These are phyloP conservation scores for Coemansia pectinata DNA, from an alignment of 192 early-diverging fungal genomes.

Conservation along the genomic window DNA sequence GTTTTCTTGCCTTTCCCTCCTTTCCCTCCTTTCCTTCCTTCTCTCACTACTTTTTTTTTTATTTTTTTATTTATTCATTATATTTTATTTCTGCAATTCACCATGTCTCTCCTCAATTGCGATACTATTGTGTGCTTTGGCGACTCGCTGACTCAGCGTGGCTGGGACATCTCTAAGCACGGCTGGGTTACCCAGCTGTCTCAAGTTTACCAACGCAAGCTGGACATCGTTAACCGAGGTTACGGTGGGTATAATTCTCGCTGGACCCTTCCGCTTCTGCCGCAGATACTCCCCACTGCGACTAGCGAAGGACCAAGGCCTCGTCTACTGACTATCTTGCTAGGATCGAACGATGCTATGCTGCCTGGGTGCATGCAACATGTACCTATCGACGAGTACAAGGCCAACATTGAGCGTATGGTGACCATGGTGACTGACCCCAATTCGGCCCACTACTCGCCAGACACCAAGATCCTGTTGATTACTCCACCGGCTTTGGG, in stretches of 20 bases:
- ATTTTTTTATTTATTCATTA: no score
- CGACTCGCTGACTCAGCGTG: slow-evolving; percentile 47
- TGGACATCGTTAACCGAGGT: slow-evolving; percentile 46
- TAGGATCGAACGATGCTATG: slow-evolving; percentile 47
- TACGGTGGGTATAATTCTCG: slow-evolving; percentile 41
- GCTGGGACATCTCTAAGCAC: slow-evolving; percentile 29
- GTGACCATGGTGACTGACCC: slow-evolving; percentile 1
- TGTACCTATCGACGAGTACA: slow-evolving; percentile 41
- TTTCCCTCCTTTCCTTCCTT: background rate
- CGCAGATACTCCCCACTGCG: slow-evolving; percentile 10
- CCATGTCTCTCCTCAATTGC: background rate
- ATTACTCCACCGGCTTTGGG: slow-evolving; percentile 43
- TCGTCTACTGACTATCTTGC: slow-evolving; percentile 24
- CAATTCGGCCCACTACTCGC: slow-evolving; percentile 7
- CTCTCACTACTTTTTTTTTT: background rate
- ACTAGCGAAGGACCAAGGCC: background rate
- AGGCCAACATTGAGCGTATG: slow-evolving; percentile 13
- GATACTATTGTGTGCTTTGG: slow-evolving; percentile 31
- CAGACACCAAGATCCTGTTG: slow-evolving; percentile 19
- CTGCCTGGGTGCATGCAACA: slow-evolving; percentile 9
- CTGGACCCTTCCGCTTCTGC: slow-evolving; percentile 9
- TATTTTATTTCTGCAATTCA: no score
- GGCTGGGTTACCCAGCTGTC: slow-evolving; percentile 50
- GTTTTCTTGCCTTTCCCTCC: background rate
- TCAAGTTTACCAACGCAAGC: slow-evolving; percentile 14